Evolutionary conservation across 2,329 filamentous ascomycete genomes (phyloP).

Genomic region (Talaromyces pinophilus): DNA sequence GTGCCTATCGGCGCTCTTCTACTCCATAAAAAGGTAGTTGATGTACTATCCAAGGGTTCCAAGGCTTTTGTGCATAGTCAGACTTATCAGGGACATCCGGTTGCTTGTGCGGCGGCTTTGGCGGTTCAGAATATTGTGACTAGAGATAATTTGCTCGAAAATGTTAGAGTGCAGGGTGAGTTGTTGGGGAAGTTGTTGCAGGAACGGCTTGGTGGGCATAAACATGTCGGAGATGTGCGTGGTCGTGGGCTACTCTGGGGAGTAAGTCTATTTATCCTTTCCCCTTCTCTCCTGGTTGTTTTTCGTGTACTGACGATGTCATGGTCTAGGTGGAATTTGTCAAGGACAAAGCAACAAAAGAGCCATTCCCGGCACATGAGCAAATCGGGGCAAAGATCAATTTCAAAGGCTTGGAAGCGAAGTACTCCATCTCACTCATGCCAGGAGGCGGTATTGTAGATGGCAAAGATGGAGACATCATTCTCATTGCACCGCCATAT

Average conservation of each 20-base stretch:
- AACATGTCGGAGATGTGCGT: conserved; percentile 50
- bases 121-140: conserved; percentile 54
- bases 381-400: conserved; percentile 13
- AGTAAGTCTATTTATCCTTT: background rate
- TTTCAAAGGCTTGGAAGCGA: conserved; percentile 33
- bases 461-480: conserved; percentile 56
- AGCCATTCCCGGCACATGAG: background rate
- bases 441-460: conserved; percentile 64
- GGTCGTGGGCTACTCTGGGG: conserved; percentile 16
- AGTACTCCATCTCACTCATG: conserved; percentile 58
- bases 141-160: conserved; percentile 43
- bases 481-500: conserved; percentile 36
- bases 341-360: background rate
- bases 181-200: conserved; percentile 5
- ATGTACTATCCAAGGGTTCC: conserved; percentile 50
- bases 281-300: background rate
- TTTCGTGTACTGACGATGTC: background rate
- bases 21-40: conserved; percentile 52
- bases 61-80: conserved; percentile 59
- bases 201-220: conserved; percentile 43
- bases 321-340: background rate
- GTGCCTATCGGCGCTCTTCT: conserved; percentile 58
- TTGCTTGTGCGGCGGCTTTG: conserved; percentile 59
- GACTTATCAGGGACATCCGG: conserved; percentile 61
- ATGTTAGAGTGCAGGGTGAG: background rate